Conservation (phyloP, 805 yeast genomes). For the Starmerella stellata region DNA sequence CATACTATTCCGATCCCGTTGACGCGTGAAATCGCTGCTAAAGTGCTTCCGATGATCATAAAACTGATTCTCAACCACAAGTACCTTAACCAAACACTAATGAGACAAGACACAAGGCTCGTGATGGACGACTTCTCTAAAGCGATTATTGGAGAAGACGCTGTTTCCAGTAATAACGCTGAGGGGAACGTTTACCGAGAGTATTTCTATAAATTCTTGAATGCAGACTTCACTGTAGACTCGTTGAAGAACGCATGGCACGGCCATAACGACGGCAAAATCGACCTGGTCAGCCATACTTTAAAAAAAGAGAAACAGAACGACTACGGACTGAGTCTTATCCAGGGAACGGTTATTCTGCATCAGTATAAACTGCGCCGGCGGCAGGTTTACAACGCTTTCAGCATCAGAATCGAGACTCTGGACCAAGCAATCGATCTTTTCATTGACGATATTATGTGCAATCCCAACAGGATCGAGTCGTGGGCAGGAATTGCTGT, state of each 20-base stretch:
- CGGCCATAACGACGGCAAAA: constrained; percentile 2
- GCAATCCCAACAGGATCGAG: constrained; percentile 53
- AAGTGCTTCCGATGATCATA: constrained; percentile 32
- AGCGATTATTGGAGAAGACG: constrained; percentile 34
- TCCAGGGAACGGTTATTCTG: constrained; percentile 50
- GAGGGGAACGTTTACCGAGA: not conserved
- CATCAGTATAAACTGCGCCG: constrained; percentile 55
- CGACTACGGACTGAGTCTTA: constrained; percentile 43
- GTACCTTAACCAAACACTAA: constrained; percentile 40
- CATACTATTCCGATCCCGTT: constrained; percentile 29
- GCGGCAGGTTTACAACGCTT: constrained; percentile 41
- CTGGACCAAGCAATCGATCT: constrained; percentile 53
- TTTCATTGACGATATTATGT: constrained; percentile 47
- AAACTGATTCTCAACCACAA: constrained; percentile 37
- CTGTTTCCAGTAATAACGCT: not conserved
- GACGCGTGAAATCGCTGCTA: constrained; percentile 26
- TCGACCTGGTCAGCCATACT: not conserved
- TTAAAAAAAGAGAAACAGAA: constrained; percentile 24
- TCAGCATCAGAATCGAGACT: constrained; percentile 52
- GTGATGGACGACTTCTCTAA: constrained; percentile 36
- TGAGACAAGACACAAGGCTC: constrained; percentile 48
- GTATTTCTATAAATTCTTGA: constrained; percentile 9
- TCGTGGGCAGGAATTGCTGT: constrained; percentile 76
- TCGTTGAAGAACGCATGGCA: constrained; percentile 5
- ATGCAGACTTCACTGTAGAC: constrained; percentile 5